These are phyloP conservation scores for Mucor indicus DNA, from an alignment of 371 early-diverging fungal genomes.

Conservation along the genomic window DNA sequence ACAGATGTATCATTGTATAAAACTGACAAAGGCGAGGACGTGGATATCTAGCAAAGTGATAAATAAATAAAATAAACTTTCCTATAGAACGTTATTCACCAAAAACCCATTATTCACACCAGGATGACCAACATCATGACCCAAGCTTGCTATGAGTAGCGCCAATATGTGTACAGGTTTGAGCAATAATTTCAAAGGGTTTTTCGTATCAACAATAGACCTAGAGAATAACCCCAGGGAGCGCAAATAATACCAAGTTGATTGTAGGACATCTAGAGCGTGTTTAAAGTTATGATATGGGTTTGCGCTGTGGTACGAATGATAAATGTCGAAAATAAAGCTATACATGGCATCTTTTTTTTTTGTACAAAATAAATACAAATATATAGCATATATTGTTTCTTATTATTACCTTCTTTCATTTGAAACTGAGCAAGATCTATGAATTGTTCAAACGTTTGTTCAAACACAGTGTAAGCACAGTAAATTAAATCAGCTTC, in stretches of 20 bases:
- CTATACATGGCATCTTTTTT: constrained; percentile 55
- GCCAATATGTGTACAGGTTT: constrained; percentile 69
- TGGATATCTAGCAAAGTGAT: constrained; percentile 48
- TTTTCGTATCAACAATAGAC: no score
- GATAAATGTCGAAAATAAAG: constrained; percentile 57
- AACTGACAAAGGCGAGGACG: constrained; percentile 76
- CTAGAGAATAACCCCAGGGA: no score
- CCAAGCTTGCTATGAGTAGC: constrained; percentile 71
- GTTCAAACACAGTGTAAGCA: constrained; percentile 57
- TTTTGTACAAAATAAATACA: neutral
- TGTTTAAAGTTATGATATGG: constrained; percentile 86
- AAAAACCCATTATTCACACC: constrained; percentile 81
- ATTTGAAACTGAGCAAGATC: constrained; percentile 56
- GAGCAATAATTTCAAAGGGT: constrained; percentile 53
- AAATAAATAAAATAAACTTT: neutral
- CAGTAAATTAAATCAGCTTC: constrained; percentile 61
- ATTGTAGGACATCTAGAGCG: constrained; percentile 82
- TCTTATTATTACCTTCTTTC: constrained; percentile 49
- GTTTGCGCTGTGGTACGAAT: constrained; percentile 68
- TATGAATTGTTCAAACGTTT: constrained; percentile 47
- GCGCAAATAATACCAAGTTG: constrained; percentile 73
- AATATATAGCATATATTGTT: neutral
- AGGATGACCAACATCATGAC: constrained; percentile 85
- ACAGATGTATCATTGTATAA: constrained; percentile 91
- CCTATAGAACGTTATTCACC: constrained; percentile 29